These are phyloP conservation scores for Hypseocharis bilobata DNA, from an alignment of 441 rosid genomes.

Conservation along the genomic window DNA sequence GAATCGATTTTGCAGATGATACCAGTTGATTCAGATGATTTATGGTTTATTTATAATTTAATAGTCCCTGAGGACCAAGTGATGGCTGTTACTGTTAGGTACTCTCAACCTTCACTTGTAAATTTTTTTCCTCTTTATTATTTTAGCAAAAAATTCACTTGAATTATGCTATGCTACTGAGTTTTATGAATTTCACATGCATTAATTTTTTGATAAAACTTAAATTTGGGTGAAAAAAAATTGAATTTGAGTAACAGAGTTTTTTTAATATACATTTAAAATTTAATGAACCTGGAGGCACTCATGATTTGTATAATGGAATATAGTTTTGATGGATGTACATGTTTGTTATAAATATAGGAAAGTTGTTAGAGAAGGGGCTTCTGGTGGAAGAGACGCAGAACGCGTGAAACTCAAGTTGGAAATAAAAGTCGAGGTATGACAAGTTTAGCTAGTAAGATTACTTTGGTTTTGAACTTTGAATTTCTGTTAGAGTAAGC, in stretches of 20 bases:
- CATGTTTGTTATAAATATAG: slow-evolving; percentile 25
- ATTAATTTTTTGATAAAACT: background rate
- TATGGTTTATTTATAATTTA: slow-evolving; percentile 81
- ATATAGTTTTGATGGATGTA: background rate
- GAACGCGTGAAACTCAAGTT: slow-evolving; percentile 70
- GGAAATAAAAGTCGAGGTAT: slow-evolving; percentile 83
- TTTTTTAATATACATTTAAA: background rate
- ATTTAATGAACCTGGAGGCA: background rate
- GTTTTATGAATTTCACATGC: background rate
- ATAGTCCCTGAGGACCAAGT: slow-evolving; percentile 64
- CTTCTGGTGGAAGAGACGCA: slow-evolving; percentile 74
- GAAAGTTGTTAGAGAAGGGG: slow-evolving; percentile 68
- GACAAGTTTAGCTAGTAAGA: background rate
- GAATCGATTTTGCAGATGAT: slow-evolving; percentile 42
- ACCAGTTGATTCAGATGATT: slow-evolving; percentile 75
- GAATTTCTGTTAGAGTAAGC: background rate
- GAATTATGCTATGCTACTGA: background rate
- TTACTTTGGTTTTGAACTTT: background rate
- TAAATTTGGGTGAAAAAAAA: background rate
- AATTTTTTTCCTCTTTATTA: background rate
- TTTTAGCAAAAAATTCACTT: background rate
- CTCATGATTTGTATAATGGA: background rate
- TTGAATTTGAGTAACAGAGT: too few species aligned
- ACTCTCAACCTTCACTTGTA: background rate
- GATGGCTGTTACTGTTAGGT: slow-evolving; percentile 86